phyloP scores from a whole-genome alignment of 148 eudicot genomes.

The Rhododendron ferrugineum region DNA sequence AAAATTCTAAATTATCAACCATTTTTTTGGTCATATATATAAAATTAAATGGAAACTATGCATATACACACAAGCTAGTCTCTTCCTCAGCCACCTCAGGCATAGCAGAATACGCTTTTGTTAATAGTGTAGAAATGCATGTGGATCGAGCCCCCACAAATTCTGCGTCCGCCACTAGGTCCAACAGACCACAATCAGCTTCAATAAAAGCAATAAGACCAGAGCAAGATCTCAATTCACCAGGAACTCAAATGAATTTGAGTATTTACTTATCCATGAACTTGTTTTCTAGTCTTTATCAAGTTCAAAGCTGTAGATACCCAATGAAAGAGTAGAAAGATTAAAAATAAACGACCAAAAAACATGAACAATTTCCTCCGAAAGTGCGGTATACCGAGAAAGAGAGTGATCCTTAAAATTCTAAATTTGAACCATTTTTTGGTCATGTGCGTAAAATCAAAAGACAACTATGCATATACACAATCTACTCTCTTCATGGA shows the following conservation, averaged over 20 bases:
- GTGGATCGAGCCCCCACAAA: not conserved
- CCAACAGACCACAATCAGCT: not conserved
- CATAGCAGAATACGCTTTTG: not conserved
- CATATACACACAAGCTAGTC: not conserved
- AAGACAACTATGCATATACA: not conserved
- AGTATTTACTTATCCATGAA: not conserved
- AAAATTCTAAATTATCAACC: not conserved
- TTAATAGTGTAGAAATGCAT: not conserved
- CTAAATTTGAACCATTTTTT: constrained; percentile 24
- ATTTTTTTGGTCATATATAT: too few species aligned
- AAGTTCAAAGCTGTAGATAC: not conserved
- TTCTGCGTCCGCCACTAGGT: not conserved
- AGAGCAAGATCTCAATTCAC: not conserved
- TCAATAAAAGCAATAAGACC: not conserved
- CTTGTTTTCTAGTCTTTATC: not conserved
- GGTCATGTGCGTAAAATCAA: not conserved
- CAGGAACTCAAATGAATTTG: not conserved
- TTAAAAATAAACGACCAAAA: not conserved
- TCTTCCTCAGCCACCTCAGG: not conserved
- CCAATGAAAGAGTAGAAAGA: not conserved
- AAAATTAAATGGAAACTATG: not conserved
- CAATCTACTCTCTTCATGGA: not conserved
- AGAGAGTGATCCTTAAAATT: constrained; percentile 79
- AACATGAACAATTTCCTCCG: constrained; percentile 99
- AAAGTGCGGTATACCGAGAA: constrained; percentile 78